Conservation (phyloP, 2,329 filamentous ascomycete genomes). For the Ophiostoma ulmi region DNA sequence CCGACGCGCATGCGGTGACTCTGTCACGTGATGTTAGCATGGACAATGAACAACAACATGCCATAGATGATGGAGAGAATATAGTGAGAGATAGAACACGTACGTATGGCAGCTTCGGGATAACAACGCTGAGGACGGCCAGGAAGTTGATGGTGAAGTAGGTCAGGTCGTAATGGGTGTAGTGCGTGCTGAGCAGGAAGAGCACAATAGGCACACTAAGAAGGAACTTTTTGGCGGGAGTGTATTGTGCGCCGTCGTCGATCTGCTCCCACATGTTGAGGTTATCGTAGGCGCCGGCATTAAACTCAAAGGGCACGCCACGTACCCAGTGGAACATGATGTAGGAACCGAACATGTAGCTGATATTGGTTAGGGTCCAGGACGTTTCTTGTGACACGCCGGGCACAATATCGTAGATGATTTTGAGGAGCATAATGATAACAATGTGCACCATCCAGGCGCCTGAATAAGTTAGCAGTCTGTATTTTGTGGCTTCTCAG, state of each 20-base stretch:
- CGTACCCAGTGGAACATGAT: slow-evolving; percentile 99
- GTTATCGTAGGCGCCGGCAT: slow-evolving; percentile 96
- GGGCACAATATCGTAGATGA: slow-evolving; percentile 94
- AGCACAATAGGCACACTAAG: slow-evolving; percentile 89
- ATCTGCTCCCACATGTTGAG: slow-evolving; percentile 99
- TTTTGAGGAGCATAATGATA: slow-evolving; percentile 84
- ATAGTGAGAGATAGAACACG: slow-evolving; percentile 35
- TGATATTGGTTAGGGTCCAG: slow-evolving; percentile 97
- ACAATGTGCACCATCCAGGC: slow-evolving; percentile 98
- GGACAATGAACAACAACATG: neutral
- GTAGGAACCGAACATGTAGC: slow-evolving; percentile 98
- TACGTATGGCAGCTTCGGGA: slow-evolving; percentile 94
- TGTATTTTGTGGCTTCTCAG: neutral
- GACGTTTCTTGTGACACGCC: slow-evolving; percentile 96
- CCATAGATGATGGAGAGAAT: neutral
- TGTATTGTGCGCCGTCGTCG: slow-evolving; percentile 98
- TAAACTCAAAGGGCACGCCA: slow-evolving; percentile 98
- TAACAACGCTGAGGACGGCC: slow-evolving; percentile 85
- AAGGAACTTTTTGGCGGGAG: slow-evolving; percentile 96
- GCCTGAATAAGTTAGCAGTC: slow-evolving; percentile 49
- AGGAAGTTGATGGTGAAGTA: slow-evolving; percentile 98
- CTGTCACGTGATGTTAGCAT: slow-evolving; percentile 41
- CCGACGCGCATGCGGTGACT: slow-evolving; percentile 74
- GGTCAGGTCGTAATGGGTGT: slow-evolving; percentile 94
- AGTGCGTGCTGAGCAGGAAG: slow-evolving; percentile 95